A percentile compares a stretch with the other conserved stretches of the same genome.
These are phyloP conservation scores for Melampsora larici-populina DNA, from an alignment of 1,284 basidiomycete genomes.

Conservation along the genomic window DNA sequence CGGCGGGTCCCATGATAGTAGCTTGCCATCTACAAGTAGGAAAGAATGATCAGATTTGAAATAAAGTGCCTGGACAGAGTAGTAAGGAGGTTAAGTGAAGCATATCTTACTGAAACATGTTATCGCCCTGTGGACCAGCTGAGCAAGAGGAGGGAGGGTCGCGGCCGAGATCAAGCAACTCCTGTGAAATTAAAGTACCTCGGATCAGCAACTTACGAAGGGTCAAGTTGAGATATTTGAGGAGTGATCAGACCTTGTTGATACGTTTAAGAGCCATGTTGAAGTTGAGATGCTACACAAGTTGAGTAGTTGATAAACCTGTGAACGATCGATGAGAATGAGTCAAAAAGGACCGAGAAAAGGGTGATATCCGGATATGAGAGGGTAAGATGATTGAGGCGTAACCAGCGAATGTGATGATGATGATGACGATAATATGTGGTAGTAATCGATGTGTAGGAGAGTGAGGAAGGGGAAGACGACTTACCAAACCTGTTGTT, in stretches of 20 bases:
- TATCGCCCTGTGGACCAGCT: constrained; percentile 89
- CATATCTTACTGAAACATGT: constrained; percentile 77
- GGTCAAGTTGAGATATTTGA: background rate
- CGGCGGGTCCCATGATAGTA: constrained; percentile 95
- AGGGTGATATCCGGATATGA: background rate
- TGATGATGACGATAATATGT: background rate
- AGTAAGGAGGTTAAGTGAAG: background rate
- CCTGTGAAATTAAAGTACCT: constrained; percentile 60
- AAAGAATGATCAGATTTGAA: background rate
- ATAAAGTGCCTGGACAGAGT: background rate
- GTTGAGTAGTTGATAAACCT: background rate
- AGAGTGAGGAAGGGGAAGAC: background rate
- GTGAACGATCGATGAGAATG: background rate
- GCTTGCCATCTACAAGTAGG: constrained; percentile 65
- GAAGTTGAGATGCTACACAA: background rate
- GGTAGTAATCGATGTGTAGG: background rate
- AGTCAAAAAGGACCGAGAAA: background rate
- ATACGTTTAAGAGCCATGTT: constrained; percentile 94
- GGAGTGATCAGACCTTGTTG: constrained; percentile 73
- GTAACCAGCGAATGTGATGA: no score
- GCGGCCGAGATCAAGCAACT: constrained; percentile 93
- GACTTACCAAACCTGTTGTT: background rate
- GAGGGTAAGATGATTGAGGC: background rate
- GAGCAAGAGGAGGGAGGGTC: constrained; percentile 97
- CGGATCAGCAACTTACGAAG: constrained; percentile 28